A percentile compares a stretch with the other conserved stretches of the same genome.
phyloP scores from a whole-genome alignment of 345 rosid genomes.

The Psidium friedrichsthalianum region DNA sequence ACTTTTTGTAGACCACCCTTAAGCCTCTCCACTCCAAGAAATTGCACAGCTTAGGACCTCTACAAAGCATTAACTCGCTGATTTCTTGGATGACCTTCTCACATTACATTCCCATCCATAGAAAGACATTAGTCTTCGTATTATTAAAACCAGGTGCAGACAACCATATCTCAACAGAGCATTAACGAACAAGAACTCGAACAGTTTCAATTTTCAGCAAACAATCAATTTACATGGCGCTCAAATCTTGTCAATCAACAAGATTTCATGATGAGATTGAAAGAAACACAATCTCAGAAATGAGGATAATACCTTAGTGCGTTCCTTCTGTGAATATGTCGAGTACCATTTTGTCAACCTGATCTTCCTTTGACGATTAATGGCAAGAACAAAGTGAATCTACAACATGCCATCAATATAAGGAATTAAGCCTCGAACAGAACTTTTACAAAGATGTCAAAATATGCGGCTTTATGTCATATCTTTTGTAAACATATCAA shows the following conservation, averaged over 20 bases:
- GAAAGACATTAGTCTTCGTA: not conserved
- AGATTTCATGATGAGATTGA: not conserved
- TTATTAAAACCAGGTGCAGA: not conserved
- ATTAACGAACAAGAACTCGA: not conserved
- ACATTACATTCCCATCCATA: not conserved
- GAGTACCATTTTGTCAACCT: constrained; percentile 96
- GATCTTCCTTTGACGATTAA: constrained; percentile 95
- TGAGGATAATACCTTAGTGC: constrained; percentile 38
- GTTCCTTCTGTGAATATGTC: constrained; percentile 90
- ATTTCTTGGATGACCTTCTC: constrained; percentile 77
- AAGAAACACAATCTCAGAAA: not conserved
- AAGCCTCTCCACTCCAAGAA: constrained; percentile 90
- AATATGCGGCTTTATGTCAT: not conserved
- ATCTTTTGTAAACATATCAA: not conserved
- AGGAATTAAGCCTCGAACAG: not conserved
- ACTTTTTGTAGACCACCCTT: constrained; percentile 86
- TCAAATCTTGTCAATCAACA: not conserved
- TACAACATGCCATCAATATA: constrained; percentile 2
- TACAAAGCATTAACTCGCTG: constrained; percentile 59
- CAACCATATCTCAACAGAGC: not conserved
- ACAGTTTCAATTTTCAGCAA: not conserved
- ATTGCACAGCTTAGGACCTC: constrained; percentile 86
- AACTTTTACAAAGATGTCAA: not conserved
- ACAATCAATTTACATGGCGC: not conserved
- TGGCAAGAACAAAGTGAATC: constrained; percentile 88